Conservation (phyloP, 2,329 filamentous ascomycete genomes). For the Neonectria ditissima region DNA sequence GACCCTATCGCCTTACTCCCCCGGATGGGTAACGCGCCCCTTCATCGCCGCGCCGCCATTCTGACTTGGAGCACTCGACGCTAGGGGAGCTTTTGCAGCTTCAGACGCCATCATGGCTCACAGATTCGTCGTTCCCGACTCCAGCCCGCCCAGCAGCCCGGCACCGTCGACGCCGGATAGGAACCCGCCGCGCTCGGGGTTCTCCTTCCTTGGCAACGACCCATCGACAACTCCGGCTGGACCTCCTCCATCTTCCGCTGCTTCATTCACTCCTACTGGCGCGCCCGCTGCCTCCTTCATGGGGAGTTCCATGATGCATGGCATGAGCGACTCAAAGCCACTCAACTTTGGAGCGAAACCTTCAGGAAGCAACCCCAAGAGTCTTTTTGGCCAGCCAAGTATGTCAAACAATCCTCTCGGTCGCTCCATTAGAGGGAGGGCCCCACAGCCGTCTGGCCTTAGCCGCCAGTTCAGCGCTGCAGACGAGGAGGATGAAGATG, state of each 20-base stretch:
- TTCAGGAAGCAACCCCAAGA: slow-evolving; percentile 47
- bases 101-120: slow-evolving; percentile 52
- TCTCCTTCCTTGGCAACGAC: slow-evolving; percentile 56
- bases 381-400: slow-evolving; percentile 53
- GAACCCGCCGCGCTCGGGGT: slow-evolving; percentile 49
- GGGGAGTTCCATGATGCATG: slow-evolving; percentile 65
- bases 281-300: slow-evolving; percentile 67
- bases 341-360: slow-evolving; percentile 53
- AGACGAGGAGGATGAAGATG: slow-evolving; percentile 47
- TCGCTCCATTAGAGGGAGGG: slow-evolving; percentile 58
- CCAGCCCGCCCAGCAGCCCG: slow-evolving; percentile 56
- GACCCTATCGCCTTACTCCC: slow-evolving; percentile 15
- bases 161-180: slow-evolving; percentile 64
- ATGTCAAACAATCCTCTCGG: slow-evolving; percentile 59
- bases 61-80: slow-evolving; percentile 25
- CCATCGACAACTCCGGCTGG: slow-evolving; percentile 67
- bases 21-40: slow-evolving; percentile 23
- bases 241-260: slow-evolving; percentile 63
- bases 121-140: slow-evolving; percentile 57
- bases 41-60: slow-evolving; percentile 24
- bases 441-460: slow-evolving; percentile 63
- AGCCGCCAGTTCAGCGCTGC: slow-evolving; percentile 56
- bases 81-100: slow-evolving; percentile 33
- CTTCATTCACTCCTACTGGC: slow-evolving; percentile 68
- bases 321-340: slow-evolving; percentile 54